These are phyloP conservation scores for Exophiala bonariae DNA, from an alignment of 2,329 filamentous ascomycete species.

Conservation along the genomic window DNA sequence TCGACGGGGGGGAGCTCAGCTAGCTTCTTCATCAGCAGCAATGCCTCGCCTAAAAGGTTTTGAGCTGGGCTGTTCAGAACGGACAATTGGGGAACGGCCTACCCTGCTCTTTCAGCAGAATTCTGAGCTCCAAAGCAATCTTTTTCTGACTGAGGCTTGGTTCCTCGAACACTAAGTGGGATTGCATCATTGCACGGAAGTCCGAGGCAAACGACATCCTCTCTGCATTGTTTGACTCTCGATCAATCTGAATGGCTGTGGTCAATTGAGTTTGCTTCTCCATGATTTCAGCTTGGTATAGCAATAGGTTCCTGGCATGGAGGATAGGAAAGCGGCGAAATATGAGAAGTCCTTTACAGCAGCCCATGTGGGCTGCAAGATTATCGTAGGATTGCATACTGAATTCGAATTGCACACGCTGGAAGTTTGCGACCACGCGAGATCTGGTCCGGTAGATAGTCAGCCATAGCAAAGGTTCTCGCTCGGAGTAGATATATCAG, in stretches of 20 bases:
- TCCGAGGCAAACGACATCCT: background rate
- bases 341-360: constrained; percentile 10
- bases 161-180: background rate
- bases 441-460: too few relatives aligned
- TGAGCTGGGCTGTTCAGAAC: background rate
- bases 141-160: background rate
- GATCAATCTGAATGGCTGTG: background rate
- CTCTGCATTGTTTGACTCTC: background rate
- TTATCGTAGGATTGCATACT: constrained; percentile 13
- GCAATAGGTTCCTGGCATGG: constrained; percentile 14
- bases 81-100: background rate
- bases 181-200: constrained; percentile 5
- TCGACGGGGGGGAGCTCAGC: constrained; percentile 5
- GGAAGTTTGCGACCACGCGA: too few relatives aligned
- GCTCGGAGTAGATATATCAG: too few relatives aligned
- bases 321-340: constrained; percentile 18
- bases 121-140: constrained; percentile 3
- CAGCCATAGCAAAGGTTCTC: too few relatives aligned
- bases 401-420: too few relatives aligned
- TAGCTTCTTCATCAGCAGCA: background rate
- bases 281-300: constrained; percentile 17
- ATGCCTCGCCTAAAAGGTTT: background rate
- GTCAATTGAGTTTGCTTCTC: constrained; percentile 8
- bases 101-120: background rate
- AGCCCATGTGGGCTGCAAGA: constrained; percentile 18